A percentile compares a stretch with the other conserved stretches of the same genome.
phyloP scores from a whole-genome alignment of 1,139 yeast species.

The Hyphopichia wangnamkhiaoensis region DNA sequence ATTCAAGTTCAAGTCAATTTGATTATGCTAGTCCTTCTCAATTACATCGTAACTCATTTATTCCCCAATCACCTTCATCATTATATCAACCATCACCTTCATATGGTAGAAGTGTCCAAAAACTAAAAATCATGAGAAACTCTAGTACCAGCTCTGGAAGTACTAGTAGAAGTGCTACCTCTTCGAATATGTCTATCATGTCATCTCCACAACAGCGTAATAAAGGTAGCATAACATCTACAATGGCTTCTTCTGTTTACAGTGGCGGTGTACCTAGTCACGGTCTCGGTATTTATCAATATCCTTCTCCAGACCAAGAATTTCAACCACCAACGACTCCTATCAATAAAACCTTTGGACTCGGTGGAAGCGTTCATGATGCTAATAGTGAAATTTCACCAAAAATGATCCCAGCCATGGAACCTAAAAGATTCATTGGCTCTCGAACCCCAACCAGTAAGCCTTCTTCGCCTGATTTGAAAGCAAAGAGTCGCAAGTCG shows the following conservation, averaged over 20 bases:
- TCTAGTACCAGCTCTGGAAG: constrained; percentile 12
- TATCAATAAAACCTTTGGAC: background rate
- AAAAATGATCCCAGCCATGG: background rate
- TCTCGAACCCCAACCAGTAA: too few relatives aligned
- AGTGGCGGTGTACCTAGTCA: background rate
- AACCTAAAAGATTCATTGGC: background rate
- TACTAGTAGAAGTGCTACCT: constrained; percentile 6
- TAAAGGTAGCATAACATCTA: constrained; percentile 4
- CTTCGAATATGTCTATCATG: constrained; percentile 13
- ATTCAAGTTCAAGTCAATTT: background rate
- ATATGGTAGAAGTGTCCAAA: background rate
- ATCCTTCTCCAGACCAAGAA: too few relatives aligned
- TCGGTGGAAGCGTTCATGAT: too few relatives aligned
- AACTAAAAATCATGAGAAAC: constrained; percentile 6
- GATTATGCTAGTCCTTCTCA: background rate
- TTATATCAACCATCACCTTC: background rate
- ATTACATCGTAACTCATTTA: background rate
- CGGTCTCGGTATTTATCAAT: background rate
- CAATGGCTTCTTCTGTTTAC: background rate
- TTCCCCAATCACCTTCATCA: background rate
- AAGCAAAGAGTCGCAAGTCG: constrained; percentile 13
- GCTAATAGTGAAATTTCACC: background rate
- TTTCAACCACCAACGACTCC: background rate
- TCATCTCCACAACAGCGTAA: constrained; percentile 8
- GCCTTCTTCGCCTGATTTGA: background rate